phyloP scores from a whole-genome alignment of 2,329 filamentous ascomycete species.

The Tothia fuscella region DNA sequence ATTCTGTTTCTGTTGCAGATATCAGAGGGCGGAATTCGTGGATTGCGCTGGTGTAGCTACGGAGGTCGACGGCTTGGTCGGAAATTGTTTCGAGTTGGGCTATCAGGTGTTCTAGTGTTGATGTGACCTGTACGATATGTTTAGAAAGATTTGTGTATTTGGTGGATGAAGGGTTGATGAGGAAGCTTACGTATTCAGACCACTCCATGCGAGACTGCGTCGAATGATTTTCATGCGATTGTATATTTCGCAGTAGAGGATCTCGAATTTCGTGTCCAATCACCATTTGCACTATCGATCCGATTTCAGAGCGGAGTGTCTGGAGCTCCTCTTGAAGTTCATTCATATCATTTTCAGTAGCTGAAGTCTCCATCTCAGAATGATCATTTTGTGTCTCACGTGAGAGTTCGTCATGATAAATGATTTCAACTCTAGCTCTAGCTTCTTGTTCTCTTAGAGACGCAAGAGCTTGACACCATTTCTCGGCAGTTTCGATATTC shows the following conservation, averaged over 20 bases:
- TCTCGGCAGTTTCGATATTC: constrained; percentile 41
- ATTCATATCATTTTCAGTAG: constrained; percentile 28
- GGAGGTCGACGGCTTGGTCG: constrained; percentile 18
- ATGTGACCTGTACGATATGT: constrained; percentile 21
- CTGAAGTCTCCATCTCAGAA: constrained; percentile 14
- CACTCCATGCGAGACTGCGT: constrained; percentile 26
- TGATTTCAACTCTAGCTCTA: constrained; percentile 34
- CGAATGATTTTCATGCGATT: constrained; percentile 24
- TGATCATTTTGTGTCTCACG: constrained; percentile 30
- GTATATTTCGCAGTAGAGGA: constrained; percentile 39
- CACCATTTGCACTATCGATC: constrained; percentile 59
- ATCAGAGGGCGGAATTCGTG: constrained; percentile 12
- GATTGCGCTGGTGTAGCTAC: constrained; percentile 17
- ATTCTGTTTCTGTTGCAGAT: constrained; percentile 1
- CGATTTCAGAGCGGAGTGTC: constrained; percentile 56
- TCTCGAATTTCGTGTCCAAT: constrained; percentile 55
- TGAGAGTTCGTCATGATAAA: constrained; percentile 37
- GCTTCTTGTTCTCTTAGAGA: constrained; percentile 29
- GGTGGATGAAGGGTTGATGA: not conserved
- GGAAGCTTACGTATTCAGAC: constrained; percentile 28
- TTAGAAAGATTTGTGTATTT: constrained; percentile 9
- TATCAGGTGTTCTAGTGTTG: constrained; percentile 31
- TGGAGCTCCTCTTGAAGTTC: constrained; percentile 52
- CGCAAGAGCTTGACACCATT: constrained; percentile 38
- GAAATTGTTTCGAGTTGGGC: constrained; percentile 19